Base-by-base conservation (phyloP, 441 rosid genomes). In the Pelargonium citronellum region DNA sequence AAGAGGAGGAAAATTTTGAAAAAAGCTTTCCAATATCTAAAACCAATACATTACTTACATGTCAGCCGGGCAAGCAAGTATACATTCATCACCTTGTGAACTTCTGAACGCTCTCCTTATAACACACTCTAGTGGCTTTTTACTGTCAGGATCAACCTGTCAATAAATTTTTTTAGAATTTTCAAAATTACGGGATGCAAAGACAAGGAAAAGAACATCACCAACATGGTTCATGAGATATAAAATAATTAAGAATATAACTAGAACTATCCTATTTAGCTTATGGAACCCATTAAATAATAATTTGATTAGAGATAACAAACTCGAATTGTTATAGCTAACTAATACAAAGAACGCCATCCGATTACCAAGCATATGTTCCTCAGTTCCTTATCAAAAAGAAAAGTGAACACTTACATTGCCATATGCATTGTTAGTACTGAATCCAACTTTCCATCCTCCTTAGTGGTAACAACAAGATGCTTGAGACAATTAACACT, bases 31-130 rank as follows among this genome's bases (percentile, higher is more conserved):
- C 6, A 15, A 53, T 53, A 15, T n/a, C 17, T 5, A 53, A n/a
- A 53, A n/a, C 7, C 1, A 16, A 16, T 53, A 67, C 41, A 53
- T 64, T n/a, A 81, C 94, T 85, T 80, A 94, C 99, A 86, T 87
- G 85, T 94, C 97, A 16, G 84, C 92, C 57, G 99, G 97, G 78
- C 95, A 91, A 58, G 91, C 87, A 73, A 94, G 85, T 96, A 94
- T 83, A 79, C 97, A 94, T 17, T 91, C 95, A 74, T 86, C 89
- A 74, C 94, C 96, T 49, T 60, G 73, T 37, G 94, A 86, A 80
- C 95, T 91, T 66, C 83, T 83, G 76, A 91, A 90, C 7, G 90
- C 81, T 82, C 99, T 87, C 85, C 97, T 88, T 83, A 91, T 83
- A 0, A 90, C 87, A 74, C 99, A 94, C 75, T 90, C 99, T 73